Base-by-base conservation (phyloP, 2,329 filamentous ascomycete species). In the Didymella exigua region DNA sequence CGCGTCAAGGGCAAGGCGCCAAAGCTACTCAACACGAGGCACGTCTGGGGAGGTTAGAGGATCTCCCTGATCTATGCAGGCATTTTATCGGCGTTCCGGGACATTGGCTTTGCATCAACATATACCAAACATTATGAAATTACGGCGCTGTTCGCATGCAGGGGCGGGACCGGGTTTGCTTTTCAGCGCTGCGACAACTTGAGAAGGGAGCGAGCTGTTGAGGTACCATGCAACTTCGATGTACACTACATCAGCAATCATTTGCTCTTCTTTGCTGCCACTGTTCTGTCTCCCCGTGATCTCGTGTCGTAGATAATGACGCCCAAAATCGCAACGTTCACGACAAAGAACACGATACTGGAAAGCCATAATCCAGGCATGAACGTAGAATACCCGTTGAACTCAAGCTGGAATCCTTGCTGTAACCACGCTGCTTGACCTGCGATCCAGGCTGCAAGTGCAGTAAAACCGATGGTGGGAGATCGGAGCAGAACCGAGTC, bases 301-400 rank as follows among this genome's bases (percentile, higher is more conserved):
- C 57, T 68, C 5, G 66, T 65, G 74, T 98, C 95, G 2, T 73
- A 72, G 6, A 97, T 83, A 37, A 98, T 86, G 41, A 96, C 79
- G 0, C 90, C 90, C 33, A 99, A 72, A 49, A 98, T 90, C 86
- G 91, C 96, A 63, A 87, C 88, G 72, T 99, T 98, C 14, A 92
- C 84, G 1, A 86, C 73, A 71, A 97, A 98, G 77, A 99, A 98
- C 0, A 78, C 77, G 13, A 96, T 74, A 0, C 90, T 89, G 0
- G 91, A 82, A 0, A 84, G 60, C 86, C 91, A 98, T 1, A 99
- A 78, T 0, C 92, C 92, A 0, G 93, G 92, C 9, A 91, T 83
- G 70, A 97, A 99, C 0, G 89, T 93, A 58, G 91, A 93, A 19
- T 81, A 68, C 0, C 93, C 95, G 2, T 96, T 72, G 59, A 82